A percentile compares a stretch with the other conserved stretches of the same genome.
Conservation (phyloP, 129 eudicot species). For the Chrysanthemum lavandulifolium region DNA sequence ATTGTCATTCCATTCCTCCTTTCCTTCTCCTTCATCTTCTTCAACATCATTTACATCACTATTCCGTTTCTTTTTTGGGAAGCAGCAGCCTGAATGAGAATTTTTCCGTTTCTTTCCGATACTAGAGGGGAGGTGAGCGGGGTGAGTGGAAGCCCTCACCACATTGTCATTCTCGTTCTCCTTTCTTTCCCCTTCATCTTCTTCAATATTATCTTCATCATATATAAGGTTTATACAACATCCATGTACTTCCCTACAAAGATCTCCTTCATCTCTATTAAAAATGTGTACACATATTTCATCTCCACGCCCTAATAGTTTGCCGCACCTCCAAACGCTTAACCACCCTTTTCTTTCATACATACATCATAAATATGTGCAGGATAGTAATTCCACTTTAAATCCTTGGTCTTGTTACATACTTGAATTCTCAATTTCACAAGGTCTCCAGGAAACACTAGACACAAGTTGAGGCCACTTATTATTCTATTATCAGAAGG, state of each 20-base stretch:
- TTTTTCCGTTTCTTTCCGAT: too few species aligned
- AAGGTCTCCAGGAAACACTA: background rate
- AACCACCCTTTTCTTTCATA: background rate
- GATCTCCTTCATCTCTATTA: background rate
- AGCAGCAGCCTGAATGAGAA: too few species aligned
- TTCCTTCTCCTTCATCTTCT: too few species aligned
- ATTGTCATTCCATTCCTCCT: too few species aligned
- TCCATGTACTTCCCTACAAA: background rate
- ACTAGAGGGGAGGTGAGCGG: too few species aligned
- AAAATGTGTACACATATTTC: background rate
- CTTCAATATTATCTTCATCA: background rate
- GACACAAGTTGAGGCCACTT: slow-evolving; percentile 17
- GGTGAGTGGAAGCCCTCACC: too few species aligned
- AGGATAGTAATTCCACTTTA: slow-evolving; percentile 10
- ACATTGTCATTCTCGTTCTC: too few species aligned
- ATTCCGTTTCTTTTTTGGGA: too few species aligned
- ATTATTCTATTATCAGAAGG: slow-evolving; percentile 5
- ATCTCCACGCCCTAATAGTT: background rate
- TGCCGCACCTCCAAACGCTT: slow-evolving; percentile 14
- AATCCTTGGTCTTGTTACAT: slow-evolving; percentile 7
- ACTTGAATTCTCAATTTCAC: background rate
- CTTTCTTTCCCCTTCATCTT: too few species aligned
- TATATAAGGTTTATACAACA: slow-evolving; percentile 4
- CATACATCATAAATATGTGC: background rate
- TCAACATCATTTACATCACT: too few species aligned